Evolutionary conservation across 1,284 basidiomycete species (phyloP), one percentile per base, ranked within the genome.

Genomic region (Boletellus deceptivus): DNA sequence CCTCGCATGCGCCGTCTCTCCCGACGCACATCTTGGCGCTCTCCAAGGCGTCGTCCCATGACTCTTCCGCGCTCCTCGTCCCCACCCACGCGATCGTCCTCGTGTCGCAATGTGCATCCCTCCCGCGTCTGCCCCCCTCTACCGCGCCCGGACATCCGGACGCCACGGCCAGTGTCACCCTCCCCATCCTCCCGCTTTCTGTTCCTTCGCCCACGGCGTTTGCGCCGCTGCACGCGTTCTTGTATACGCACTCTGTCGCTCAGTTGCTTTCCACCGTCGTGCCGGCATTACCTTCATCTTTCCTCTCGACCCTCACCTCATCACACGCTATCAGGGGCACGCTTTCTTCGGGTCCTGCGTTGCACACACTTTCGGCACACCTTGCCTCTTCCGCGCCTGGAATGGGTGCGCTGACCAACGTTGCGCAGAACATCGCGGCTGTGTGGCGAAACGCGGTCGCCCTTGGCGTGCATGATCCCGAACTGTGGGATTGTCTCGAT

Each of bases 371-470:
- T 36, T 80, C 83, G 4, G 57, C 71, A 3, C 78, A 79, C 61
- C 73, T 72, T 43, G 51, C 81, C 24, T 75, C 62, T 11, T 60
- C 73, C 55, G 70, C 74, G 16, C 71, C 74, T 2, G 64, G 65
- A 22, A 70, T 80, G 54, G 71, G 73, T 44, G 75, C 71, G 0
- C 71, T 86, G 14, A 77, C 77, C 38, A 71, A 72, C n/a, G 75
- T 80, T 54, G 78, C 81, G 3, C 75, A 79, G n/a, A 78, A 80
- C 58, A 75, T 87, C 33, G 87, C 84, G 60, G 84, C 83, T 47
- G 72, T 89, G 16, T 91, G 88, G 88, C 76, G 81, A 54, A 84
- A 88, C 60, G 76, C 83, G 57, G 80, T 80, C 43, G 77, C 82
- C 3, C 78, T 91, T 35, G 86, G 86, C n/a, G 60, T 90, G 6